phyloP scores from a whole-genome alignment of 768 basidiomycete species.

The Boletus insuetus region DNA sequence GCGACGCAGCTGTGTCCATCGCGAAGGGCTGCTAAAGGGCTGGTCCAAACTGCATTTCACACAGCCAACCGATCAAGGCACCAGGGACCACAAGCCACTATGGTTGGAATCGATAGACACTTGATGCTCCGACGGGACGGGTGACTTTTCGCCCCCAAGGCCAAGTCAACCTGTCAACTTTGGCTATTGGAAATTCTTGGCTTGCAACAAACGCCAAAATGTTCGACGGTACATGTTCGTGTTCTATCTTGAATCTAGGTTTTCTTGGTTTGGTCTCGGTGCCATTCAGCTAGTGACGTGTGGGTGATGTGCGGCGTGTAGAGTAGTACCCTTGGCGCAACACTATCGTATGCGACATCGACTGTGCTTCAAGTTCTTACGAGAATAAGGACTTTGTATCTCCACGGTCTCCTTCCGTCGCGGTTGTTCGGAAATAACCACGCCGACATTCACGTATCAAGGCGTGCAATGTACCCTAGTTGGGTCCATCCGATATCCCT shows the following conservation, averaged over 20 bases:
- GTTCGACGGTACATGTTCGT: neutral
- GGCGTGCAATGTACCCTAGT: conserved; percentile 7
- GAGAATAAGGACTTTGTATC: neutral
- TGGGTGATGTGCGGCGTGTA: neutral
- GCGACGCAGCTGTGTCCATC: conserved; percentile 2
- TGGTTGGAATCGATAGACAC: neutral
- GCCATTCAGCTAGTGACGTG: neutral
- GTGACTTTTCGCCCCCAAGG: neutral
- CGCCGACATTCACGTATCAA: conserved; percentile 16
- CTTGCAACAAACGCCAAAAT: neutral
- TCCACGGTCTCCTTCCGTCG: conserved; percentile 1
- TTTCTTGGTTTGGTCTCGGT: neutral
- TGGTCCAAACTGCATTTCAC: conserved; percentile 7
- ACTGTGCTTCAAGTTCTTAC: neutral
- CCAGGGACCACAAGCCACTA: conserved; percentile 17
- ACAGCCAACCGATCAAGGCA: conserved; percentile 20
- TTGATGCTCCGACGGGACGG: conserved; percentile 6
- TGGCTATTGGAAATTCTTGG: neutral
- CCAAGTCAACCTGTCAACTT: neutral
- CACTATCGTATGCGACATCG: neutral
- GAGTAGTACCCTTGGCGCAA: neutral
- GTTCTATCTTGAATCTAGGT: neutral
- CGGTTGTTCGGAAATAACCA: conserved; percentile 4
- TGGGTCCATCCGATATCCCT: neutral
- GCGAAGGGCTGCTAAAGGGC: conserved; percentile 3